These are phyloP conservation scores for Magnaporthiopsis rhizophila DNA, from an alignment of 2,329 filamentous ascomycete genomes.

Conservation along the genomic window DNA sequence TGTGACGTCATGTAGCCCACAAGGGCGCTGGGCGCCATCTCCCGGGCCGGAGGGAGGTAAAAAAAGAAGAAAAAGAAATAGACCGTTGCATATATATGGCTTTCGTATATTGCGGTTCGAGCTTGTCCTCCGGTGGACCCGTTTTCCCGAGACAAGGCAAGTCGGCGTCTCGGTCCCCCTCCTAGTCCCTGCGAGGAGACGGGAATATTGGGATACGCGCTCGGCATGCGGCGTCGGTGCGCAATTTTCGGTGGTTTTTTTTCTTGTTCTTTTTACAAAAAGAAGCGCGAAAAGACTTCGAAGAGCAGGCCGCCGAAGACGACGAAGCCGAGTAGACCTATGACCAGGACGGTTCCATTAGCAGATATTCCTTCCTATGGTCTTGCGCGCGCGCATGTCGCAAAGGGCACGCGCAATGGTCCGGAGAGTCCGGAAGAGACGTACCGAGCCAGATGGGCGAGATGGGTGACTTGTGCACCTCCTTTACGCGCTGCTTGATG, in stretches of 20 bases:
- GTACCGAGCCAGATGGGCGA: constrained; percentile 57
- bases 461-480: constrained; percentile 49
- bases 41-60: neutral
- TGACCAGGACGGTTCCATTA: neutral
- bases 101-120: neutral
- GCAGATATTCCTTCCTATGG: neutral
- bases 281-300: constrained; percentile 48
- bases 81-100: neutral
- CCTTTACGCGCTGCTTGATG: constrained; percentile 53
- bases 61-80: neutral
- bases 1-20: neutral
- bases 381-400: neutral
- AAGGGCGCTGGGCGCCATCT: neutral
- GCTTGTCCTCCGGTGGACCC: neutral
- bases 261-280: constrained; percentile 9
- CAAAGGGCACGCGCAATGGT: too few species aligned
- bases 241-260: too few species aligned
- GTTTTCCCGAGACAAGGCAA: neutral
- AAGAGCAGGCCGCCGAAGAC: constrained; percentile 54
- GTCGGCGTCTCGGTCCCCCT: too few species aligned
- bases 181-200: too few species aligned
- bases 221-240: neutral
- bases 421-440: constrained; percentile 15
- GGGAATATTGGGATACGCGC: neutral
- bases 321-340: constrained; percentile 51